These are phyloP conservation scores for Flagelloscypha sp. DNA, from an alignment of 768 basidiomycete genomes.

Conservation along the genomic window DNA sequence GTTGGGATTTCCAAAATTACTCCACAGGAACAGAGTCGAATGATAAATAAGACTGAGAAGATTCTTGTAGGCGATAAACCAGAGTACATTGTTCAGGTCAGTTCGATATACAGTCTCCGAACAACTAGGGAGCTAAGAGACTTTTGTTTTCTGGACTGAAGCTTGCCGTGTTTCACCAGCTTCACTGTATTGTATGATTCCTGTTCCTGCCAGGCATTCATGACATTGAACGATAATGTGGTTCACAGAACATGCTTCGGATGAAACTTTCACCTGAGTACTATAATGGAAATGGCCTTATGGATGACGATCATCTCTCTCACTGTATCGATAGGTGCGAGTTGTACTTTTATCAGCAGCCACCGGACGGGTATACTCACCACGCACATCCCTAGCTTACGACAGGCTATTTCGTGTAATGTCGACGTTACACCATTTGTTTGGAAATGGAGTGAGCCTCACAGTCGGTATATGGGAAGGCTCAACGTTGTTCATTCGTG, in stretches of 20 bases:
- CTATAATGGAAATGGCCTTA: slow-evolving; percentile 12
- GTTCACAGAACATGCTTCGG: slow-evolving; percentile 13
- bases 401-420: slow-evolving; percentile 17
- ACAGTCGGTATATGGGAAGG: slow-evolving; percentile 12
- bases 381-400: slow-evolving; percentile 15
- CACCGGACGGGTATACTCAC: slow-evolving; percentile 18
- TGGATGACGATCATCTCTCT: too few relatives aligned
- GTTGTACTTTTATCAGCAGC: too few relatives aligned
- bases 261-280: slow-evolving; percentile 14
- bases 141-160: too few relatives aligned
- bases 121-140: too few relatives aligned
- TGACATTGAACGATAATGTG: too few relatives aligned
- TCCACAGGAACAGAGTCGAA: slow-evolving; percentile 13
- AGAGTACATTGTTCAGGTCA: too few relatives aligned
- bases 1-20: slow-evolving; percentile 14
- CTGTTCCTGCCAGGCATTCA: too few relatives aligned
- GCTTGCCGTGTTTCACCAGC: slow-evolving; percentile 21
- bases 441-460: slow-evolving; percentile 19
- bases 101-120: too few relatives aligned
- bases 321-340: too few relatives aligned
- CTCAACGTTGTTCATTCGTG: slow-evolving; percentile 19
- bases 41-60: slow-evolving; percentile 16
- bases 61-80: slow-evolving; percentile 16
- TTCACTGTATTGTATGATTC: slow-evolving; percentile 21
- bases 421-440: slow-evolving; percentile 17